Conservation (phyloP, 2,329 filamentous ascomycete genomes). For the Penicillium sp. region DNA sequence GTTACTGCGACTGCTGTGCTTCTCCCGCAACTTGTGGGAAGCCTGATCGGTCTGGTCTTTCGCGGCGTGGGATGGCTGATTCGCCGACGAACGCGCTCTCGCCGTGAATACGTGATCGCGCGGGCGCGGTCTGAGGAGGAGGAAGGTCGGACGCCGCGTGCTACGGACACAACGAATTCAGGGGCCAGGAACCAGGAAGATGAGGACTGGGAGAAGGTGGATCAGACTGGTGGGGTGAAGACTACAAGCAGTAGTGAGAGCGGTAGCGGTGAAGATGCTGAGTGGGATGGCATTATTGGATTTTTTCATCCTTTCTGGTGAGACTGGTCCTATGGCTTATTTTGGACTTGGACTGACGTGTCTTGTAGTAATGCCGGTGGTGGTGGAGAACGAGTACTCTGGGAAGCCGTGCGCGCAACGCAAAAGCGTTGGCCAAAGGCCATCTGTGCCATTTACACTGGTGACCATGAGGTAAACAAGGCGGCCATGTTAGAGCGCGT, state of each 20-base stretch:
- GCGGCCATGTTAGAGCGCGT: conserved; percentile 73
- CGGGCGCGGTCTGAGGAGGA: conserved; percentile 47
- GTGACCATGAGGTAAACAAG: conserved; percentile 86
- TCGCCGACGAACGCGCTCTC: conserved; percentile 61
- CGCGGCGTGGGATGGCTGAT: conserved; percentile 59
- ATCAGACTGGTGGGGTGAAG: conserved; percentile 51
- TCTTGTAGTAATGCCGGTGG: conserved; percentile 80
- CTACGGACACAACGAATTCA: conserved; percentile 23
- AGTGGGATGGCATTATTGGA: conserved; percentile 82
- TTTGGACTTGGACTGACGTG: conserved; percentile 13
- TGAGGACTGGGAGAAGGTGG: conserved; percentile 70
- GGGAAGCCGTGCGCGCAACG: conserved; percentile 89
- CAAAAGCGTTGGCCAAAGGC: conserved; percentile 85
- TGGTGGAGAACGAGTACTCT: conserved; percentile 91
- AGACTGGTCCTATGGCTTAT: conserved; percentile 22
- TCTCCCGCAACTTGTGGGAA: conserved; percentile 35
- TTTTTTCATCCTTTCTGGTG: conserved; percentile 99
- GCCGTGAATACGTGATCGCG: conserved; percentile 55
- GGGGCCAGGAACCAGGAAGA: conserved; percentile 44
- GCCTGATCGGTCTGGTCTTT: conserved; percentile 36
- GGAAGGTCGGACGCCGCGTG: conserved; percentile 27
- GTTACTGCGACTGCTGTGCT: conserved; percentile 34
- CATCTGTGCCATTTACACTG: conserved; percentile 90
- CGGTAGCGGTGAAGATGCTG: conserved; percentile 44
- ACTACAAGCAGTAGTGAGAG: conserved; percentile 46